These are phyloP conservation scores for Nakazawaea molendinolei DNA, from an alignment of 805 yeast species.

Conservation along the genomic window DNA sequence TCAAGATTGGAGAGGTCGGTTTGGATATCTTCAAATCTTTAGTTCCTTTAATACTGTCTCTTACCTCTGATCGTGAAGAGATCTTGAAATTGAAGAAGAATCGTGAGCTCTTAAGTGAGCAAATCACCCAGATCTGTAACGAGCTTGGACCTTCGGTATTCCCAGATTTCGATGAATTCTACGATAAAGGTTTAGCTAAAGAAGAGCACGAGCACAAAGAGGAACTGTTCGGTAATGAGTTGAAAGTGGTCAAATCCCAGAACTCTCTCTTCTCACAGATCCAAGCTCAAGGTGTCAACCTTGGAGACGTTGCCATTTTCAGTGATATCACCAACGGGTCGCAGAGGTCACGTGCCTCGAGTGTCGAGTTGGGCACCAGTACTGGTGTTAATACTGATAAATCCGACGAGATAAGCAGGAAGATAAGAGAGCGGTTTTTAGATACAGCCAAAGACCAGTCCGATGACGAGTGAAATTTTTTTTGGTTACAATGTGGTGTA, in stretches of 20 bases:
- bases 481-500: too few relatives aligned
- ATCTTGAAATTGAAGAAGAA: conserved; percentile 51
- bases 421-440: conserved; percentile 6
- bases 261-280: conserved; percentile 6
- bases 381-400: not conserved
- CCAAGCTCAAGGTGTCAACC: conserved; percentile 12
- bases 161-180: conserved; percentile 58
- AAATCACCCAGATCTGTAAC: conserved; percentile 77
- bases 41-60: conserved; percentile 62
- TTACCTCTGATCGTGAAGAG: conserved; percentile 45
- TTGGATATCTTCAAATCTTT: conserved; percentile 82
- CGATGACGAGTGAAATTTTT: not conserved
- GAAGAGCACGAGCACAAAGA: conserved; percentile 14
- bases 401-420: not conserved
- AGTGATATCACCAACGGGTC: conserved; percentile 18
- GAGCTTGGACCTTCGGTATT: conserved; percentile 78
- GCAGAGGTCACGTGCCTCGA: conserved; percentile 1
- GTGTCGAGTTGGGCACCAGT: conserved; percentile 1
- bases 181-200: conserved; percentile 13
- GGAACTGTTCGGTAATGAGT: conserved; percentile 17
- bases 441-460: not conserved
- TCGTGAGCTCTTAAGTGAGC: conserved; percentile 55
- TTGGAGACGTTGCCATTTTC: conserved; percentile 26
- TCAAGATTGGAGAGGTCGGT: conserved; percentile 88
- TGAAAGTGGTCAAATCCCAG: conserved; percentile 5